Conservation (phyloP, 2,329 filamentous ascomycete genomes). For the Tolypocladium album region DNA sequence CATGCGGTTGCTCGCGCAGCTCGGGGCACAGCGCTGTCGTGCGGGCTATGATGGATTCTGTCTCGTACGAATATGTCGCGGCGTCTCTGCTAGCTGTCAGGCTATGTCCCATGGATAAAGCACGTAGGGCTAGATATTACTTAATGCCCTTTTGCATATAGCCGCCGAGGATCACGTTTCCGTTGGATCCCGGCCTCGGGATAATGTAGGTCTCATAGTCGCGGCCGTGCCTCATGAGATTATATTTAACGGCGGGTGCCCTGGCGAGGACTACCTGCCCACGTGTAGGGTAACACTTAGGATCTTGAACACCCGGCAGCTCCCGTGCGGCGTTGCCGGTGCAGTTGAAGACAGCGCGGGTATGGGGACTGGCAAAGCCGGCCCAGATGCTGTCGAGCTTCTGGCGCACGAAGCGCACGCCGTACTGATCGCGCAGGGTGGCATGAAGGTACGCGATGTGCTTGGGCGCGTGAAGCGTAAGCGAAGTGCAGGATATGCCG, state of each 20-base stretch:
- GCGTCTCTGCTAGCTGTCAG: constrained; percentile 12
- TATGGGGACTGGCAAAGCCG: constrained; percentile 14
- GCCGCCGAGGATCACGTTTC: constrained; percentile 22
- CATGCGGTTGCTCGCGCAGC: constrained; percentile 11
- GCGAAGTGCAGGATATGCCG: constrained; percentile 22
- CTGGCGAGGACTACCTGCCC: constrained; percentile 26
- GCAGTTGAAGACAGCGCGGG: constrained; percentile 23
- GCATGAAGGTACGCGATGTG: constrained; percentile 21
- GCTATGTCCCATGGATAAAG: too few relatives aligned
- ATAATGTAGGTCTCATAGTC: constrained; percentile 31
- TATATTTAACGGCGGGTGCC: constrained; percentile 20
- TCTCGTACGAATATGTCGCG: constrained; percentile 24
- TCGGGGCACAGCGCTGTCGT: constrained; percentile 19
- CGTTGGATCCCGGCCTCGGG: constrained; percentile 23
- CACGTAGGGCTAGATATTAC: constrained; percentile 7
- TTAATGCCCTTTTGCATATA: constrained; percentile 25
- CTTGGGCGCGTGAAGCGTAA: constrained; percentile 26
- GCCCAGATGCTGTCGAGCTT: constrained; percentile 15
- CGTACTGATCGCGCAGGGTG: constrained; percentile 14
- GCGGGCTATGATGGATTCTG: constrained; percentile 24
- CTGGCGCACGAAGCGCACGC: constrained; percentile 19
- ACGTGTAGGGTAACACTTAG: constrained; percentile 27
- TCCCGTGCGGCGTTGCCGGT: constrained; percentile 22
- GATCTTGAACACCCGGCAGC: constrained; percentile 23
- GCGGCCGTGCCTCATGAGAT: constrained; percentile 26